These are phyloP conservation scores for Mortierella sp. DNA, from an alignment of 371 early-diverging fungal species.

Conservation along the genomic window DNA sequence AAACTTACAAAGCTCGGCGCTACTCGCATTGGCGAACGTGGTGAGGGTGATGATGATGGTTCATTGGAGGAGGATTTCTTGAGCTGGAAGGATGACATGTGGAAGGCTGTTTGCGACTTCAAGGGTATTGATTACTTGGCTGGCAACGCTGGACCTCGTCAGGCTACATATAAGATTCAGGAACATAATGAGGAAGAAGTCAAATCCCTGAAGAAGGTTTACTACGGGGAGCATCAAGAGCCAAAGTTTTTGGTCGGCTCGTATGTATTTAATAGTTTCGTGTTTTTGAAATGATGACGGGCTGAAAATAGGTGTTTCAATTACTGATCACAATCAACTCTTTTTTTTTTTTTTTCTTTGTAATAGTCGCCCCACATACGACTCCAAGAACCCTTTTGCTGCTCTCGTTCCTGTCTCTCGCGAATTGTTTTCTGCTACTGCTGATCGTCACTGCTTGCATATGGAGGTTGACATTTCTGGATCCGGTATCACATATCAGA, in stretches of 20 bases:
- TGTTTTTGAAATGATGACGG: no score
- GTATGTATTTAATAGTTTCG: constrained; percentile 41
- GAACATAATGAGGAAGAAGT: constrained; percentile 61
- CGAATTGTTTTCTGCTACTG: constrained; percentile 72
- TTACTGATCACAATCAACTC: no score
- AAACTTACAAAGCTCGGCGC: constrained; percentile 81
- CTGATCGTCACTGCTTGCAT: constrained; percentile 90
- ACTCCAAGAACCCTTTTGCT: constrained; percentile 87
- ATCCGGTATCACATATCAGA: constrained; percentile 83
- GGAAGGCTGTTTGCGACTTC: constrained; percentile 82
- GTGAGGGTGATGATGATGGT: constrained; percentile 97
- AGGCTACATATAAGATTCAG: constrained; percentile 57
- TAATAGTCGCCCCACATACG: constrained; percentile 63
- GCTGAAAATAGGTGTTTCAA: neutral
- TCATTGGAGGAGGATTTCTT: constrained; percentile 96
- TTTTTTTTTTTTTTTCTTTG: neutral
- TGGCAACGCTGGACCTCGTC: constrained; percentile 52
- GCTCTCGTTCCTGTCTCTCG: constrained; percentile 70
- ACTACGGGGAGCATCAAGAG: constrained; percentile 72
- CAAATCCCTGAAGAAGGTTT: constrained; percentile 60
- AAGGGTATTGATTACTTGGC: constrained; percentile 75
- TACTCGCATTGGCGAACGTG: constrained; percentile 80
- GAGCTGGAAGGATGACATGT: constrained; percentile 90
- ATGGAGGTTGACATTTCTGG: constrained; percentile 90
- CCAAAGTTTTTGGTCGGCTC: constrained; percentile 52